A percentile compares a stretch with the other conserved stretches of the same genome.
These are phyloP conservation scores for Calonectria hawksworthii DNA, from an alignment of 2,329 filamentous ascomycete genomes.

Conservation along the genomic window DNA sequence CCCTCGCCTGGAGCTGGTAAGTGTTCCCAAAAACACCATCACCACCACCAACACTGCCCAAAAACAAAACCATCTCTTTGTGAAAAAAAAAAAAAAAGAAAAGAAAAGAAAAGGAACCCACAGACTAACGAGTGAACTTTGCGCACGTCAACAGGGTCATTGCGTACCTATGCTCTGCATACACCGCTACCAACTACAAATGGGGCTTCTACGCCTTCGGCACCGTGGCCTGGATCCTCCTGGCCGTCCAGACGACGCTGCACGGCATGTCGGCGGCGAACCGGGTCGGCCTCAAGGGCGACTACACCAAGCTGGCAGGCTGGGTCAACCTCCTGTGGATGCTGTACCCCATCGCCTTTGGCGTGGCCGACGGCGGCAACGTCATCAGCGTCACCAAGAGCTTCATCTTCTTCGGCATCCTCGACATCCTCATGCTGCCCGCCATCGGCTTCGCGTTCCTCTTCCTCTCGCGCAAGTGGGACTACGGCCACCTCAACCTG, in stretches of 20 bases:
- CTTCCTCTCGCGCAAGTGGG: constrained; percentile 62
- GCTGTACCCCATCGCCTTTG: constrained; percentile 68
- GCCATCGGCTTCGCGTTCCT: constrained; percentile 59
- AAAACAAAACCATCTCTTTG: too few relatives aligned
- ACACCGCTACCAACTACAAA: constrained; percentile 65
- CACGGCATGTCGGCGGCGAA: constrained; percentile 54
- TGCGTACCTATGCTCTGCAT: constrained; percentile 63
- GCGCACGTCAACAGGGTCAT: constrained; percentile 50
- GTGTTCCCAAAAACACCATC: not conserved
- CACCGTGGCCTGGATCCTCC: constrained; percentile 60
- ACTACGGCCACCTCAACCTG: constrained; percentile 65
- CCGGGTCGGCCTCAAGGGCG: constrained; percentile 57
- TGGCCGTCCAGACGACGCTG: constrained; percentile 59
- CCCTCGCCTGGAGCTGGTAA: constrained; percentile 64
- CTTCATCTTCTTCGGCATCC: constrained; percentile 67
- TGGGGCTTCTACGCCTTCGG: constrained; percentile 71
- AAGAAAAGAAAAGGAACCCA: not conserved
- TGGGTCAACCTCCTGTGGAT: constrained; percentile 68
- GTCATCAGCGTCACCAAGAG: constrained; percentile 59
- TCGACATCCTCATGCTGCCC: constrained; percentile 64
- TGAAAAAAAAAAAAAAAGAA: not conserved
- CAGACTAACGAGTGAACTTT: not conserved
- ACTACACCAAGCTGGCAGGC: constrained; percentile 61
- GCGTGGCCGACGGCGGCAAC: constrained; percentile 66
- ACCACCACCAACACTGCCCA: not conserved